Evolutionary conservation across 2,329 filamentous ascomycete genomes (phyloP).

Genomic region (Beauveria rudraprayagi): DNA sequence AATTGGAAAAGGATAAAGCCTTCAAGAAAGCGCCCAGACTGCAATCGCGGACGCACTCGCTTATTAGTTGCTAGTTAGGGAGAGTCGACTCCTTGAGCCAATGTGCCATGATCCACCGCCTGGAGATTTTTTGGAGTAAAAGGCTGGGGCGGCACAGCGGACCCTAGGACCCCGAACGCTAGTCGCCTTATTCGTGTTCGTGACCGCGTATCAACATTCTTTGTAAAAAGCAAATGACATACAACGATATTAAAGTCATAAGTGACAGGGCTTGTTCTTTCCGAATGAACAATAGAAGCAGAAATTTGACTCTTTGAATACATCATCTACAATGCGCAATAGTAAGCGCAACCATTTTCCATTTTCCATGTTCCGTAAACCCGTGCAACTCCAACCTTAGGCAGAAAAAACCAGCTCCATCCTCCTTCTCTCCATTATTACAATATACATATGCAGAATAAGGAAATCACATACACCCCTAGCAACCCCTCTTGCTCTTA

Average conservation of each 20-base stretch:
- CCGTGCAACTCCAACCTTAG: not conserved
- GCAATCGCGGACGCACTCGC: not conserved
- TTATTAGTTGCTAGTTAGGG: not conserved
- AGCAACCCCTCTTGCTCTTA: slow-evolving; percentile 11
- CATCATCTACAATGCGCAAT: not conserved
- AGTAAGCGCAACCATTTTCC: not conserved
- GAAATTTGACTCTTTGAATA: not conserved
- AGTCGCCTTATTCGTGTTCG: slow-evolving; percentile 10
- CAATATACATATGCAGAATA: slow-evolving; percentile 6
- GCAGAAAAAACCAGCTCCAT: not conserved
- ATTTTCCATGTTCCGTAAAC: not conserved
- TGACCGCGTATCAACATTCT: too few species aligned
- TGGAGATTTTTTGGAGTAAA: slow-evolving; percentile 9
- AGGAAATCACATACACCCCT: not conserved
- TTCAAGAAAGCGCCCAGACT: not conserved
- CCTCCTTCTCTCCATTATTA: slow-evolving; percentile 4
- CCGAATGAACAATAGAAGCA: not conserved
- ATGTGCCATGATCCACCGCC: slow-evolving; percentile 24
- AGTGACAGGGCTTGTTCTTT: not conserved
- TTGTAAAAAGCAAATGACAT: too few species aligned
- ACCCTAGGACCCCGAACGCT: slow-evolving; percentile 2
- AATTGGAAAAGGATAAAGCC: not conserved
- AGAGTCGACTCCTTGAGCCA: not conserved
- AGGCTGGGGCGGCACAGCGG: not conserved
- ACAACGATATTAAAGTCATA: too few species aligned